Evolutionary conservation across 805 yeast genomes (phyloP).

Genomic region (Torulaspora maleeae): DNA sequence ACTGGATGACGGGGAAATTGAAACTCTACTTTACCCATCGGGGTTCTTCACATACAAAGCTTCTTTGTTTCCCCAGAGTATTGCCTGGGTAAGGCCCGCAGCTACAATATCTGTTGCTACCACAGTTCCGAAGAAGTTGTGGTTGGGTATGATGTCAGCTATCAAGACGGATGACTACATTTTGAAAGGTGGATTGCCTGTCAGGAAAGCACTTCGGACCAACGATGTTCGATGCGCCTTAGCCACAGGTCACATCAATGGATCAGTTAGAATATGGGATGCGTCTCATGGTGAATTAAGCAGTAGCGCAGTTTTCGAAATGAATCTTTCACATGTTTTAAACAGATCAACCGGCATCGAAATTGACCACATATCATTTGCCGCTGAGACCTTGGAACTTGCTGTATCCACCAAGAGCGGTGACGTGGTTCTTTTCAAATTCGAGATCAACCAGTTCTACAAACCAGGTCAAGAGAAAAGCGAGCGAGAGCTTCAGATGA

Average conservation of each 20-base stretch:
- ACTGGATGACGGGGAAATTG: slow-evolving; percentile 60
- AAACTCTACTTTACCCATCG: slow-evolving; percentile 53
- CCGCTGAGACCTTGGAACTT: slow-evolving; percentile 72
- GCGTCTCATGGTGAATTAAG: slow-evolving; percentile 70
- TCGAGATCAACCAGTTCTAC: slow-evolving; percentile 49
- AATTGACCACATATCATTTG: slow-evolving; percentile 61
- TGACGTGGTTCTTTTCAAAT: slow-evolving; percentile 70
- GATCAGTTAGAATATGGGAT: slow-evolving; percentile 79
- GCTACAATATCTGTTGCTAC: slow-evolving; percentile 53
- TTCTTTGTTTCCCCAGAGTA: slow-evolving; percentile 68
- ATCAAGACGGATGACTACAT: slow-evolving; percentile 43
- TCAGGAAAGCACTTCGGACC: slow-evolving; percentile 44
- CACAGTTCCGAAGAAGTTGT: slow-evolving; percentile 57
- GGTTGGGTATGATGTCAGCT: slow-evolving; percentile 74
- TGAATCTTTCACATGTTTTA: slow-evolving; percentile 49
- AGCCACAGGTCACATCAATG: slow-evolving; percentile 83
- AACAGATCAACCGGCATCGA: slow-evolving; percentile 43
- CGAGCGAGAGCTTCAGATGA: slow-evolving; percentile 31
- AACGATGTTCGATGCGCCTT: slow-evolving; percentile 53
- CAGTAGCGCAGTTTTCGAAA: slow-evolving; percentile 54
- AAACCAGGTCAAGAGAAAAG: slow-evolving; percentile 31
- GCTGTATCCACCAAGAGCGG: slow-evolving; percentile 65
- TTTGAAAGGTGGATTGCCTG: slow-evolving; percentile 78
- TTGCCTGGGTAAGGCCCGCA: slow-evolving; percentile 74
- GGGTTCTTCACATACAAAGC: slow-evolving; percentile 52